These are phyloP conservation scores for Phytopythium delawarense DNA, from an alignment of 352 stramenopile species.

Conservation along the genomic window DNA sequence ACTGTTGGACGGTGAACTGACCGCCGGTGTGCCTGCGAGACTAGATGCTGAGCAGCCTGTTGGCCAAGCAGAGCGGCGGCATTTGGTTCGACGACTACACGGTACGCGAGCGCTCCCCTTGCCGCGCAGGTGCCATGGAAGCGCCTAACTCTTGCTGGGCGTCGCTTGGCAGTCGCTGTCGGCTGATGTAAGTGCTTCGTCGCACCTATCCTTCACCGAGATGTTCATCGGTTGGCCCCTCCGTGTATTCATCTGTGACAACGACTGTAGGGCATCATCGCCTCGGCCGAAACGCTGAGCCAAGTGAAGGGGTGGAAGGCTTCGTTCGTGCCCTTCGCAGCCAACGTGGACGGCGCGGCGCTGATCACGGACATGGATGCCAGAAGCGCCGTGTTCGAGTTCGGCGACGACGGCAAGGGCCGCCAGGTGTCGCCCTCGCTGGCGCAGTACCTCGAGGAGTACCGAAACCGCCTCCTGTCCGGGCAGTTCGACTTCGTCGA, in stretches of 20 bases:
- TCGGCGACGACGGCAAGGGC: conserved; percentile 58
- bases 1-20: neutral
- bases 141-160: neutral
- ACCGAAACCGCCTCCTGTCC: conserved; percentile 77
- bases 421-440: conserved; percentile 45
- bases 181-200: conserved; percentile 32
- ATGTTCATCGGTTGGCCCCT: neutral
- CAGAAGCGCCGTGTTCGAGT: conserved; percentile 65
- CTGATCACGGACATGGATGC: conserved; percentile 50
- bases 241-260: neutral
- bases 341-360: conserved; percentile 59
- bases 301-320: conserved; percentile 50
- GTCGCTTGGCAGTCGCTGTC: conserved; percentile 41
- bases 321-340: conserved; percentile 66
- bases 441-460: conserved; percentile 70
- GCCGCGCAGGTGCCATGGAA: neutral
- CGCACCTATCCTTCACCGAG: neutral
- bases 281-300: conserved; percentile 39
- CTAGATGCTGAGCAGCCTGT: conserved; percentile 54
- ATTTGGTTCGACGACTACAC: conserved; percentile 87
- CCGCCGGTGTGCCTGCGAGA: neutral
- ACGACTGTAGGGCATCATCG: conserved; percentile 47
- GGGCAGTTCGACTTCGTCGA: conserved; percentile 82
- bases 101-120: conserved; percentile 11
- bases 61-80: conserved; percentile 71